Conservation (phyloP, 2,329 filamentous ascomycete species). For the Fusarium sp. region DNA sequence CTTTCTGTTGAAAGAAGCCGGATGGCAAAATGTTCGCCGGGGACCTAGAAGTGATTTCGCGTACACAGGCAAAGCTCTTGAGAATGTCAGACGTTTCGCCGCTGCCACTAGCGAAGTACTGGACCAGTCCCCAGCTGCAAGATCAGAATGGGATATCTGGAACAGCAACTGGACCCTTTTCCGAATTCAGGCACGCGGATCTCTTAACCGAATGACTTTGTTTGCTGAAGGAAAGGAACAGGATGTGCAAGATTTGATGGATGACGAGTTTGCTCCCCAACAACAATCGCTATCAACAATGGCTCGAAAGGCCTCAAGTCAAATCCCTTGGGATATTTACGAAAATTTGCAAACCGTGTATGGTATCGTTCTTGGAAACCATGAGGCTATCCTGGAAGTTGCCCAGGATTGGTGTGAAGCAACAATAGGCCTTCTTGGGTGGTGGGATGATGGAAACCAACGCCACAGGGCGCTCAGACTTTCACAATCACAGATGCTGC, state of each 20-base stretch:
- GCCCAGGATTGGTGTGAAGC: constrained; percentile 95
- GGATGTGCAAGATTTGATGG: constrained; percentile 50
- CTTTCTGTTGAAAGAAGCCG: constrained; percentile 77
- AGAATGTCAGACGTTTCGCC: constrained; percentile 80
- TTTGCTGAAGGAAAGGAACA: constrained; percentile 82
- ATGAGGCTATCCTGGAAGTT: constrained; percentile 78
- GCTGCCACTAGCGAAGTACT: constrained; percentile 77
- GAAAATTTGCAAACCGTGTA: constrained; percentile 86
- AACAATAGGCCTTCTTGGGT: constrained; percentile 82
- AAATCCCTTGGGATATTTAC: constrained; percentile 91
- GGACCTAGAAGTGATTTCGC: constrained; percentile 73
- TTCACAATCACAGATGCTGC: constrained; percentile 56
- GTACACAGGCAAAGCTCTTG: constrained; percentile 81
- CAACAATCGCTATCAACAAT: constrained; percentile 71
- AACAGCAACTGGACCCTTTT: constrained; percentile 87
- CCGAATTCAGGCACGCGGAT: constrained; percentile 77
- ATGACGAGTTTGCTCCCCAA: constrained; percentile 55
- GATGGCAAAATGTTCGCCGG: constrained; percentile 81
- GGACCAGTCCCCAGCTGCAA: constrained; percentile 77
- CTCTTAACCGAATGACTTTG: constrained; percentile 76
- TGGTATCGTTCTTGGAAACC: constrained; percentile 81
- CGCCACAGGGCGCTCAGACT: constrained; percentile 57
- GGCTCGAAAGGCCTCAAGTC: constrained; percentile 83
- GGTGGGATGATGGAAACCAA: constrained; percentile 87
- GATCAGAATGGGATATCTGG: constrained; percentile 84